A percentile compares a stretch with the other conserved stretches of the same genome.
Conservation (phyloP, 495 filamentous ascomycete genomes). For the Penicillium paradoxum region DNA sequence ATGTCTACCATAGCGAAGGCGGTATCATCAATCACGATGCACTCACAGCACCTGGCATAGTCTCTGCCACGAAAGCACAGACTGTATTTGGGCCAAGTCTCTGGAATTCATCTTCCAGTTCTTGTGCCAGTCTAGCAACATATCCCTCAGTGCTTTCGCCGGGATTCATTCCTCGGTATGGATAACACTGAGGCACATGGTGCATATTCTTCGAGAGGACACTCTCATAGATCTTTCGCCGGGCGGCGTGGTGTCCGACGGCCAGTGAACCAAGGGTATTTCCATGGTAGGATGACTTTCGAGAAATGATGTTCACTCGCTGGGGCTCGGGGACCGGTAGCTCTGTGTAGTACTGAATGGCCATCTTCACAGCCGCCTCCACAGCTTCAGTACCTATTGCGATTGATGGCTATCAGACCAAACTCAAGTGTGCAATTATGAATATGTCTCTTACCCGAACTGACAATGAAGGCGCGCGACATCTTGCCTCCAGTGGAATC, state of each 20-base stretch:
- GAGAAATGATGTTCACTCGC: constrained; percentile 53
- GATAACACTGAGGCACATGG: constrained; percentile 60
- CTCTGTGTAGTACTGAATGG: constrained; percentile 54
- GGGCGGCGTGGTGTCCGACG: constrained; percentile 53
- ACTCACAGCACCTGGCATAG: constrained; percentile 48
- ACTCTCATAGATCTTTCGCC: constrained; percentile 57
- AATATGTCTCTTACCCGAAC: constrained; percentile 35
- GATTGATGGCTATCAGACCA: not conserved
- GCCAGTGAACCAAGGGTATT: constrained; percentile 63
- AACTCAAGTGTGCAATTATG: not conserved
- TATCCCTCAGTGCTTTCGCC: constrained; percentile 35
- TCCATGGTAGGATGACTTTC: constrained; percentile 65
- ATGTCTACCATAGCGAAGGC: rapidly evolving
- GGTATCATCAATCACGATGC: not conserved
- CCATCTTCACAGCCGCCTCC: constrained; percentile 58
- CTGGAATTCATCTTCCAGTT: constrained; percentile 69
- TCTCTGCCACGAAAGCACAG: constrained; percentile 68
- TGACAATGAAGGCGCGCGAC: constrained; percentile 37
- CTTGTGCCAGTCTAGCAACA: constrained; percentile 52
- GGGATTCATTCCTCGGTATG: constrained; percentile 47
- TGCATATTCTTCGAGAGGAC: constrained; percentile 54
- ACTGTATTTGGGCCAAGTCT: constrained; percentile 61
- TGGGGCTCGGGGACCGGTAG: constrained; percentile 32
- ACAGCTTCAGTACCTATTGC: constrained; percentile 55
- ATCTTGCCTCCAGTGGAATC: constrained; percentile 31